A percentile compares a stretch with the other conserved stretches of the same genome.
Evolutionary conservation across 441 rosid species (phyloP).

Genomic region (Pelargonium myrrhifolium): DNA sequence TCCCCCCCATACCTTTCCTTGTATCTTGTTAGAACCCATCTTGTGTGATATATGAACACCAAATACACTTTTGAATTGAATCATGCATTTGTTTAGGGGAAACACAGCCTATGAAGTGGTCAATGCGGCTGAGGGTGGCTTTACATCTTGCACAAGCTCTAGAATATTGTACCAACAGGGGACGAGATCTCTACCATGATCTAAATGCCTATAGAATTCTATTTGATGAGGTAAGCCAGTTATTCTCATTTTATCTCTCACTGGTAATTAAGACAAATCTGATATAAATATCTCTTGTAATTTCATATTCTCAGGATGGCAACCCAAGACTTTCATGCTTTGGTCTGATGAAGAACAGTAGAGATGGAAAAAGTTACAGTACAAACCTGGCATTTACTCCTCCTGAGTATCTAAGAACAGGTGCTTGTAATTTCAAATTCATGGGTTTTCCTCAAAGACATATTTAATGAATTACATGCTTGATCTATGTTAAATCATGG

Average conservation of each 20-base stretch:
- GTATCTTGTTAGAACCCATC: too few relatives aligned
- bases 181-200: constrained; percentile 63
- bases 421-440: constrained; percentile 21
- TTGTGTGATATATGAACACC: too few relatives aligned
- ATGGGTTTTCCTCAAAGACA: neutral
- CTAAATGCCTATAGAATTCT: constrained; percentile 68
- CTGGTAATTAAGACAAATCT: neutral
- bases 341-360: constrained; percentile 62
- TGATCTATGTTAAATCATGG: neutral
- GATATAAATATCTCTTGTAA: neutral
- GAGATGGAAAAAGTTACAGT: constrained; percentile 52
- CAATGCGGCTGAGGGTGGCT: constrained; percentile 55
- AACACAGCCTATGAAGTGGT: constrained; percentile 53
- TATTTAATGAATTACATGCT: too few relatives aligned
- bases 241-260: neutral
- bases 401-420: constrained; percentile 60
- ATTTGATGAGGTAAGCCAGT: constrained; percentile 46
- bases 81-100: constrained; percentile 33
- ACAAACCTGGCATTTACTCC: constrained; percentile 64
- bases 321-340: constrained; percentile 64
- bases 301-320: constrained; percentile 30
- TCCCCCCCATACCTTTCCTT: too few relatives aligned
- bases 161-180: constrained; percentile 48
- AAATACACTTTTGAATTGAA: neutral
- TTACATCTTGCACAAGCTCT: constrained; percentile 48